These are phyloP conservation scores for Corchorus capsularis DNA, from an alignment of 345 rosid genomes.

Conservation along the genomic window DNA sequence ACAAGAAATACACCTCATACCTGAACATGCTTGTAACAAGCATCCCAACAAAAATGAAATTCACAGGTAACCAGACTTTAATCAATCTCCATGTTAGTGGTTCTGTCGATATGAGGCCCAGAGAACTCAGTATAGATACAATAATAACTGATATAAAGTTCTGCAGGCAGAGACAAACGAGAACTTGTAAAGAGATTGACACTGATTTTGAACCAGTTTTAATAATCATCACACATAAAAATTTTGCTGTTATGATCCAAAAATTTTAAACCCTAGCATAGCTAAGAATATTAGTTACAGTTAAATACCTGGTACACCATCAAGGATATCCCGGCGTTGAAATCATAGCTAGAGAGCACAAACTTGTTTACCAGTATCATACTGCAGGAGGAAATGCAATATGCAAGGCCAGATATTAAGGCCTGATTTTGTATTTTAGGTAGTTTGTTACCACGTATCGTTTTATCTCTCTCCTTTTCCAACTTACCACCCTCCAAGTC, in stretches of 20 bases:
- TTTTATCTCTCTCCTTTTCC: slow-evolving; percentile 60
- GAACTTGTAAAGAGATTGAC: slow-evolving; percentile 14
- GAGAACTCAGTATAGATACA: slow-evolving; percentile 64
- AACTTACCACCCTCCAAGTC: slow-evolving; percentile 87
- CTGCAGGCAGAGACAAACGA: slow-evolving; percentile 50
- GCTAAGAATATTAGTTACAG: slow-evolving; percentile 6
- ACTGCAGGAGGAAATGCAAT: slow-evolving; percentile 94
- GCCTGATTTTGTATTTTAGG: slow-evolving; percentile 71
- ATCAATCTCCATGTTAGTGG: slow-evolving; percentile 82
- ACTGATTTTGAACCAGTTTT: background rate
- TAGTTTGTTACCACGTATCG: slow-evolving; percentile 38
- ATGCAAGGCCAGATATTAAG: slow-evolving; percentile 83
- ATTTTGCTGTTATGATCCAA: background rate
- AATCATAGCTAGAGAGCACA: slow-evolving; percentile 92
- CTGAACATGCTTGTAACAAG: slow-evolving; percentile 99
- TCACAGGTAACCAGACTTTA: slow-evolving; percentile 96
- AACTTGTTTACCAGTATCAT: slow-evolving; percentile 95
- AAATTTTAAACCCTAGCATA: background rate
- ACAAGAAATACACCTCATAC: slow-evolving; percentile 40
- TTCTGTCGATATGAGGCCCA: slow-evolving; percentile 79
- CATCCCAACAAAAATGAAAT: slow-evolving; percentile 95
- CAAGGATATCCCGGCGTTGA: slow-evolving; percentile 91
- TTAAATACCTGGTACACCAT: slow-evolving; percentile 90
- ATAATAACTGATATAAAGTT: slow-evolving; percentile 84
- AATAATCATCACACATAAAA: slow-evolving; percentile 2